Conservation (phyloP, 768 basidiomycete genomes). For the Russula sp. region DNA sequence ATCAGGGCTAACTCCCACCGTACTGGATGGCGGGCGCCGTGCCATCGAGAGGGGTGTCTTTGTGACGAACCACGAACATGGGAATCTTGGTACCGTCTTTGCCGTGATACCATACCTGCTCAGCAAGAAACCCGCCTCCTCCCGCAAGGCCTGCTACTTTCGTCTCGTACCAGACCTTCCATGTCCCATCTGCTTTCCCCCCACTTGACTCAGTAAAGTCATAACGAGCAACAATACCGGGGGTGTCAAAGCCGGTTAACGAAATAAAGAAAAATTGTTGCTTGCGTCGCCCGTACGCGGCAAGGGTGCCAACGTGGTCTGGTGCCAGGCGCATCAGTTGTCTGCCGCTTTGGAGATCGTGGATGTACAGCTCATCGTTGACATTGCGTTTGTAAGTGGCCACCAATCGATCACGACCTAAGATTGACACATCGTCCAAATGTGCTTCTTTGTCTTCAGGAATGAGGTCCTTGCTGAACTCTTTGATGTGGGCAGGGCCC, state of each 20-base stretch:
- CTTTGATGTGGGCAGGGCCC: slow-evolving; percentile 27
- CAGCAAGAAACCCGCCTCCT: slow-evolving; percentile 59
- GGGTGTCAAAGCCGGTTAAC: slow-evolving; percentile 63
- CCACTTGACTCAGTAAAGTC: slow-evolving; percentile 37
- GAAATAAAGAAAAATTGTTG: slow-evolving; percentile 57
- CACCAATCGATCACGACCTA: slow-evolving; percentile 51
- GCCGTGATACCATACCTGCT: slow-evolving; percentile 73
- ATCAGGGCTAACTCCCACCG: slow-evolving; percentile 34
- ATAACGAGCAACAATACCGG: slow-evolving; percentile 57
- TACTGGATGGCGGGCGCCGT: slow-evolving; percentile 74
- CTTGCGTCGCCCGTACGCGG: slow-evolving; percentile 42
- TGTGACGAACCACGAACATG: slow-evolving; percentile 80
- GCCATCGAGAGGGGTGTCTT: slow-evolving; percentile 61
- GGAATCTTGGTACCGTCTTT: slow-evolving; percentile 77
- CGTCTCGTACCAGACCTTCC: slow-evolving; percentile 52
- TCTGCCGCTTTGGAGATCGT: slow-evolving; percentile 44
- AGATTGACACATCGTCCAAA: slow-evolving; percentile 41
- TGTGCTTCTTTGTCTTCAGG: slow-evolving; percentile 59
- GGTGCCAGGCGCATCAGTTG: slow-evolving; percentile 48
- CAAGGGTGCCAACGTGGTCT: slow-evolving; percentile 61
- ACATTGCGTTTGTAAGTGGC: slow-evolving; percentile 70
- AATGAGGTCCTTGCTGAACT: slow-evolving; percentile 51
- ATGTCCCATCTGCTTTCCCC: slow-evolving; percentile 39
- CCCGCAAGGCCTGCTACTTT: slow-evolving; percentile 48
- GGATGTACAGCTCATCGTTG: slow-evolving; percentile 72